Evolutionary conservation across 1,284 basidiomycete genomes (phyloP).

Genomic region (Ustilago nuda): DNA sequence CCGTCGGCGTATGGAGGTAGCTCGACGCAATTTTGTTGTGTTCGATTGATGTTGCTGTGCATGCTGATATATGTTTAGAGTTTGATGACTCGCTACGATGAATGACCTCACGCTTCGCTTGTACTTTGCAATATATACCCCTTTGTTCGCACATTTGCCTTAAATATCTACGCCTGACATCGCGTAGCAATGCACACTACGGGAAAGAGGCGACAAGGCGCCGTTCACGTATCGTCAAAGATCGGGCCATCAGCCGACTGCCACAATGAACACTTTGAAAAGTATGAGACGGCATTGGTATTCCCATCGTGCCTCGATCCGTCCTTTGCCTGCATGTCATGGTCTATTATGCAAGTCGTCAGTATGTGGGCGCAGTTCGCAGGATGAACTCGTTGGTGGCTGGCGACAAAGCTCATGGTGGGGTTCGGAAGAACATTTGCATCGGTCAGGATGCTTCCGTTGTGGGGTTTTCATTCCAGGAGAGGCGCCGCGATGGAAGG

Average conservation of each 20-base stretch:
- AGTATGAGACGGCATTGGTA: too few relatives aligned
- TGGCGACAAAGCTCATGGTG: neutral
- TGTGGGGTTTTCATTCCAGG: neutral
- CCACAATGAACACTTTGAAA: too few relatives aligned
- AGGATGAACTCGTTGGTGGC: neutral
- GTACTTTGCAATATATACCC: conserved; percentile 6
- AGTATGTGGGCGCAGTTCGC: neutral
- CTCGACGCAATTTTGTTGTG: conserved; percentile 64
- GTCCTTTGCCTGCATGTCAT: too few relatives aligned
- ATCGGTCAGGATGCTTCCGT: neutral
- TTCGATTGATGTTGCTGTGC: conserved; percentile 26
- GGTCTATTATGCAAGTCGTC: neutral
- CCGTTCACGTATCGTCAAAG: neutral
- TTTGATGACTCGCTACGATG: neutral
- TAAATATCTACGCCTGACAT: neutral
- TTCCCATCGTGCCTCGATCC: too few relatives aligned
- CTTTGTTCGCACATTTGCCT: neutral
- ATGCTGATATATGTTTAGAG: neutral
- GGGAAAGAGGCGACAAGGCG: neutral
- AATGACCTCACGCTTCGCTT: neutral
- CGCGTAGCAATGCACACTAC: neutral
- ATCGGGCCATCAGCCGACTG: neutral
- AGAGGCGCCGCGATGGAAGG: neutral
- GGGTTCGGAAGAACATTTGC: neutral
- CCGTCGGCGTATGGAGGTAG: conserved; percentile 62